A percentile compares a stretch with the other conserved stretches of the same genome.
These are phyloP conservation scores for Spathaspora sp. DNA, from an alignment of 1,139 yeast species.

Conservation along the genomic window DNA sequence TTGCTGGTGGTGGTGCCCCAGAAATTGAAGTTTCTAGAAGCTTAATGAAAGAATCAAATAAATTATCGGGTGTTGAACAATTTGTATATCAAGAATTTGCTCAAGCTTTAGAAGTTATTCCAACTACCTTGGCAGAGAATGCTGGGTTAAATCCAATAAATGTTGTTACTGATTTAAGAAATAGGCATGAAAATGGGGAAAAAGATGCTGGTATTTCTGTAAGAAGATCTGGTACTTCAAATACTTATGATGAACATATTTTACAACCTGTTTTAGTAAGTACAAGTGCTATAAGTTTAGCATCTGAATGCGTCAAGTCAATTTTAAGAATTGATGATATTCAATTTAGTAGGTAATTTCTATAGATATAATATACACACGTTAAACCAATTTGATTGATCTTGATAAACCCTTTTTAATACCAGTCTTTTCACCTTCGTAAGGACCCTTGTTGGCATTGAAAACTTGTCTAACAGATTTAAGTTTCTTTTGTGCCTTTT, in stretches of 20 bases:
- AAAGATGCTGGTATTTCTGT: slow-evolving; percentile 94
- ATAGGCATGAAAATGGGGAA: slow-evolving; percentile 90
- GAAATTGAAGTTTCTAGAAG: slow-evolving; percentile 91
- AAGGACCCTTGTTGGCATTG: slow-evolving; percentile 70
- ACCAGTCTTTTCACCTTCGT: slow-evolving; percentile 96
- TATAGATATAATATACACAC: slow-evolving; percentile 5
- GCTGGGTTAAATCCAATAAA: slow-evolving; percentile 95
- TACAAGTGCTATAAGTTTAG: slow-evolving; percentile 89
- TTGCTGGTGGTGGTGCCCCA: slow-evolving; percentile 99
- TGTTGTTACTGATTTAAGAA: slow-evolving; percentile 91
- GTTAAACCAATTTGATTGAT: slow-evolving; percentile 68
- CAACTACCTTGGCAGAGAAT: slow-evolving; percentile 95
- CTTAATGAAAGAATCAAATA: slow-evolving; percentile 72
- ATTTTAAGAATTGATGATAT: slow-evolving; percentile 96
- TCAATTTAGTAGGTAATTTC: slow-evolving; percentile 47
- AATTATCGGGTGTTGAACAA: slow-evolving; percentile 86
- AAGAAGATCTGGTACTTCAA: slow-evolving; percentile 89
- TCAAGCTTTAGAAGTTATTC: slow-evolving; percentile 91
- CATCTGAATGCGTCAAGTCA: slow-evolving; percentile 94
- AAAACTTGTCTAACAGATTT: slow-evolving; percentile 87
- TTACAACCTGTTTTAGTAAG: slow-evolving; percentile 94
- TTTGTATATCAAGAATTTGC: slow-evolving; percentile 96
- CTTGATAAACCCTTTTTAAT: slow-evolving; percentile 88
- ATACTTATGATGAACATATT: slow-evolving; percentile 91
- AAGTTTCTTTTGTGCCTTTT: slow-evolving; percentile 90